These are phyloP conservation scores for Pilaira anomala DNA, from an alignment of 192 early-diverging fungal species.

Conservation along the genomic window DNA sequence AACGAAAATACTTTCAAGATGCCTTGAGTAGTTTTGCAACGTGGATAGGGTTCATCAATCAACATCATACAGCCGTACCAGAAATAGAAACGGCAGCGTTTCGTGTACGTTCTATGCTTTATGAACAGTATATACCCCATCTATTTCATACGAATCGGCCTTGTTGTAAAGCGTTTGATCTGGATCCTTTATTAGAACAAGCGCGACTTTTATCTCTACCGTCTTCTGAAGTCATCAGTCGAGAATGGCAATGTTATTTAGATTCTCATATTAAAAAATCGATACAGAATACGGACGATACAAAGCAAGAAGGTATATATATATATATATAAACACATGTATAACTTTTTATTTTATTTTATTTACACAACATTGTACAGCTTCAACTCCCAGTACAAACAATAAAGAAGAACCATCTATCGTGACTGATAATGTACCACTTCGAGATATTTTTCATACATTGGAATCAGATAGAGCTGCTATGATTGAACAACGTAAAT, in stretches of 20 bases:
- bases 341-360: too few relatives aligned
- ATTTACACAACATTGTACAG: too few relatives aligned
- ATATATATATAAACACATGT: too few relatives aligned
- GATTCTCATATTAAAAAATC: slow-evolving; percentile 1
- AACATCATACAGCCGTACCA: slow-evolving; percentile 3
- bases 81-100: slow-evolving; percentile 50
- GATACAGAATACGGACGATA: slow-evolving; percentile 29
- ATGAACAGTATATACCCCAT: slow-evolving; percentile 67
- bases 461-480: slow-evolving; percentile 62
- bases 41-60: slow-evolving; percentile 18
- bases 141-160: slow-evolving; percentile 43
- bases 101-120: slow-evolving; percentile 69
- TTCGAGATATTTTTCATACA: slow-evolving; percentile 66
- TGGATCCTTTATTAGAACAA: background rate
- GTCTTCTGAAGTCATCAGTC: background rate
- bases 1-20: slow-evolving; percentile 26
- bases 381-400: background rate
- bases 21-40: slow-evolving; percentile 6
- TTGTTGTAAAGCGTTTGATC: slow-evolving; percentile 33
- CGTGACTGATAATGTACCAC: slow-evolving; percentile 32
- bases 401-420: background rate
- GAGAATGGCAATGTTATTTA: slow-evolving; percentile 2
- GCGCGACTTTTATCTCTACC: slow-evolving; percentile 1
- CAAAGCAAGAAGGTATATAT: slow-evolving; percentile 27
- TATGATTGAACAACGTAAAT: slow-evolving; percentile 49